Evolutionary conservation across 768 basidiomycete genomes (phyloP), one percentile per base, ranked within the genome.

Genomic region (Mycena polygramma): DNA sequence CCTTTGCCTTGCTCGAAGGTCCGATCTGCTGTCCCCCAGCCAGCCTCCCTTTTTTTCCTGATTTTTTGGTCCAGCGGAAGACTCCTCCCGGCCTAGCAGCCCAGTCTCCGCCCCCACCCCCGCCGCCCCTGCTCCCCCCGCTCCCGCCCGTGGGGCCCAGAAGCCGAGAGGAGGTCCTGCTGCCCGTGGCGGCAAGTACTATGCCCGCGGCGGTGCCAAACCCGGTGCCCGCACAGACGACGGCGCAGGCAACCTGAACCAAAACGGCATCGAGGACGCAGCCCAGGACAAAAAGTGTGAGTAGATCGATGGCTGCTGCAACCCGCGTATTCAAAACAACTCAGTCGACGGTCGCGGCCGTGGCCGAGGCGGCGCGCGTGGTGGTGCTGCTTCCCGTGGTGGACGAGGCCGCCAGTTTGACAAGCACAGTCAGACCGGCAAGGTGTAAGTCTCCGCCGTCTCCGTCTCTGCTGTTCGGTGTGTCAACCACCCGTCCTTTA

Each of bases 341-440:
- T 46, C 71, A 85, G 86, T 79, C 80, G 88, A 89, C 35, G 78
- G 81, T 63, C 82, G 83, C 68, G 82, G 81, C 66, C 85, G 87
- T 76, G 86, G 83, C 64, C 82, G 87, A 68, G 87, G 87, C 52
- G 82, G 89, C 75, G 81, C 85, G 49, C 83, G 86, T 62, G 85
- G 89, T 55, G 85, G 88, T 75, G 82, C 87, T 61, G 83, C 30
- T 30, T 30, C 86, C 75, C 79, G 79, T 22, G 85, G 89, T 46
- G 88, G 91, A 73, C 89, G 89, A 66, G 92, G 92, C 69, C 91
- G 94, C 79, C 84, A 89, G 71, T 94, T 90, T 79, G 96, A 97
- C 85, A 93, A 87, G 82, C 95, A 96, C 82, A 94, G 92, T 76
- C 89, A 88, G 77, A 95, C 95, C 48, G 95, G 93, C 80, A 93